Conservation (phyloP, 2,329 filamentous ascomycete species). For the Cryoendolithus antarcticus region DNA sequence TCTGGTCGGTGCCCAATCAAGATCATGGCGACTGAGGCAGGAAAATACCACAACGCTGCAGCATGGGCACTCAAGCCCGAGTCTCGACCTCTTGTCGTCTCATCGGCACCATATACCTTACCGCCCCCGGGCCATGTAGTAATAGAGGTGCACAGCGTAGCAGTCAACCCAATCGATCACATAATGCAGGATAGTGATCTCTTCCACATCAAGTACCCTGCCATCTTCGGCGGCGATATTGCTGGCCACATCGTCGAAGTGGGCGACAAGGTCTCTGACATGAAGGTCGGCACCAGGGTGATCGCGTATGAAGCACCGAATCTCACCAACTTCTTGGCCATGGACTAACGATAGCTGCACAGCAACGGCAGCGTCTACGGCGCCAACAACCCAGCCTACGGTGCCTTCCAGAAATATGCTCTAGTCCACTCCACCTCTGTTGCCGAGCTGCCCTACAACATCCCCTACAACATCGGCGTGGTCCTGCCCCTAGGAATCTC, state of each 20-base stretch:
- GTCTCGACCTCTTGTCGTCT: conserved; percentile 21
- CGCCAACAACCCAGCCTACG: conserved; percentile 3
- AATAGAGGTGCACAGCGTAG: conserved; percentile 27
- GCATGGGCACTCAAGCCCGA: conserved; percentile 25
- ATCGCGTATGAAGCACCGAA: conserved; percentile 19
- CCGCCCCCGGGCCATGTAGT: conserved; percentile 27
- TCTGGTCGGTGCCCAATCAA: too few species aligned
- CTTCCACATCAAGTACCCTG: conserved; percentile 23
- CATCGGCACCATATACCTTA: conserved; percentile 24
- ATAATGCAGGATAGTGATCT: conserved; percentile 22
- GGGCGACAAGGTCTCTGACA: conserved; percentile 32
- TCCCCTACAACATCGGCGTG: conserved; percentile 26
- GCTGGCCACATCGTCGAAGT: conserved; percentile 36
- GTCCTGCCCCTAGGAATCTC: conserved; percentile 32
- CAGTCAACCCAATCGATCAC: conserved; percentile 34
- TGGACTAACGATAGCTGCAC: neutral
- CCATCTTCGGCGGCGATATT: conserved; percentile 30
- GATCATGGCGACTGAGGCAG: conserved; percentile 1
- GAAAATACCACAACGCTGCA: conserved; percentile 18
- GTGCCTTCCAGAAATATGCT: conserved; percentile 24
- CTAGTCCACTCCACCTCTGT: conserved; percentile 20
- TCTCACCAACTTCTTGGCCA: too few species aligned
- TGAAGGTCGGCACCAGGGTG: conserved; percentile 34
- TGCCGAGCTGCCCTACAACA: conserved; percentile 26
- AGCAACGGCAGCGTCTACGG: conserved; percentile 4